Conservation (phyloP, 108 stramenopile species). For the Nannochloropsis granulata region DNA sequence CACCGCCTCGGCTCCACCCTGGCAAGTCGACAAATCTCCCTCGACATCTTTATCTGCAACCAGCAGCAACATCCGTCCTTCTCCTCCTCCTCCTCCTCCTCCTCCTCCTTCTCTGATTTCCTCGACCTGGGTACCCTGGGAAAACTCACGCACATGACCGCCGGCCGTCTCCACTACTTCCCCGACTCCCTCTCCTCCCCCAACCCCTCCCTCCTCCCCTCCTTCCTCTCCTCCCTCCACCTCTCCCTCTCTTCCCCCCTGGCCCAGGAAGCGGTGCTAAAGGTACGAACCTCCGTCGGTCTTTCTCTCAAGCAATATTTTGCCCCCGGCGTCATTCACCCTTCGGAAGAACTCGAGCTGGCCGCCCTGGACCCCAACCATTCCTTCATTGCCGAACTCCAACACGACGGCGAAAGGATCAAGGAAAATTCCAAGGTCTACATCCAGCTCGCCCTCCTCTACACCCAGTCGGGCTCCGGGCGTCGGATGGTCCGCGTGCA, state of each 20-base stretch:
- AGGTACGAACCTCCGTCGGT: background rate
- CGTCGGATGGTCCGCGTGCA: background rate
- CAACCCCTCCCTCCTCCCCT: background rate
- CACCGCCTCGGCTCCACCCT: background rate
- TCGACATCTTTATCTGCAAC: background rate
- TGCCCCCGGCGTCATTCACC: background rate
- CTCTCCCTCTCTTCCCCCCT: background rate
- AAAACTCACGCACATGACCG: background rate
- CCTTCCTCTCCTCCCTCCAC: background rate
- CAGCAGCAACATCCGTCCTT: background rate
- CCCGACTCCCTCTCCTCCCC: background rate
- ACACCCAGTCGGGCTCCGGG: background rate
- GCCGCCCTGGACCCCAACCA: background rate
- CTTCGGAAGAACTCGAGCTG: background rate
- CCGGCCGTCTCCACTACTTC: background rate
- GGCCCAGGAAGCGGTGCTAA: background rate
- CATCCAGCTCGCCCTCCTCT: background rate
- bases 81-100: background rate
- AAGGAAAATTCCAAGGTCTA: background rate
- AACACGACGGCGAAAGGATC: background rate
- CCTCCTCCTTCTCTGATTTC: background rate
- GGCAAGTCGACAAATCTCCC: background rate
- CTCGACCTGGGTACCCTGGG: background rate
- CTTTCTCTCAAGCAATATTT: background rate
- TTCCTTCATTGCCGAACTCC: background rate